Percentiles rank a stretch among this genome's conserved stretches.
phyloP scores from a whole-genome alignment of 495 filamentous ascomycete species.

The Astrothelium subdiscretum region DNA sequence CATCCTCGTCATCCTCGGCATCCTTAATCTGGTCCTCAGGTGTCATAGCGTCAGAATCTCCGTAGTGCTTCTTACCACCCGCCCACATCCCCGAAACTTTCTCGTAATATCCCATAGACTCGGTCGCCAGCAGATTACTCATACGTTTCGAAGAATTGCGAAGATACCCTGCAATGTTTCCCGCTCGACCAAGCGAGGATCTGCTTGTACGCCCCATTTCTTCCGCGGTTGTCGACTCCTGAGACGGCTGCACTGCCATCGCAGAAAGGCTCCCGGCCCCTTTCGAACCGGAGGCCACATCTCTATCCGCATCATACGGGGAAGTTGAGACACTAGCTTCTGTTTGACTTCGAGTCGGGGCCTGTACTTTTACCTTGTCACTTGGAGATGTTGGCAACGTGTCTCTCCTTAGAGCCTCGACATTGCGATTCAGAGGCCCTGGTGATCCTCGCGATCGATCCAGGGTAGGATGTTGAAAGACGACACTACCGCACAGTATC shows the following conservation, averaged over 20 bases:
- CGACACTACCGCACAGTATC: constrained; percentile 74
- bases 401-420: constrained; percentile 5
- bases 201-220: background rate
- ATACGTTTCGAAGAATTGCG: constrained; percentile 65
- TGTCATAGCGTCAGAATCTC: constrained; percentile 56
- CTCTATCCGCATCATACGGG: background rate
- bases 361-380: background rate
- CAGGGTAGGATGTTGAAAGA: constrained; percentile 80
- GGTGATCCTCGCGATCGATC: constrained; percentile 11
- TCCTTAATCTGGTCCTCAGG: constrained; percentile 52
- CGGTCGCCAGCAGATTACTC: constrained; percentile 74
- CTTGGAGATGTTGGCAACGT: background rate
- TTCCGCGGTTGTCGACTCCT: background rate
- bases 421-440: background rate
- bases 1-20: constrained; percentile 51
- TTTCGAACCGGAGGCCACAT: background rate
- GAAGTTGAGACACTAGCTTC: background rate
- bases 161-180: constrained; percentile 62
- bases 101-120: constrained; percentile 95
- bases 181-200: constrained; percentile 31
- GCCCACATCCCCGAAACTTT: constrained; percentile 98
- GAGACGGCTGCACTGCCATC: background rate
- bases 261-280: background rate
- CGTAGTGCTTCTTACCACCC: constrained; percentile 81
- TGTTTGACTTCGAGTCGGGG: background rate